Conservation (phyloP, 495 filamentous ascomycete species). For the Cetradonia linearis region DNA sequence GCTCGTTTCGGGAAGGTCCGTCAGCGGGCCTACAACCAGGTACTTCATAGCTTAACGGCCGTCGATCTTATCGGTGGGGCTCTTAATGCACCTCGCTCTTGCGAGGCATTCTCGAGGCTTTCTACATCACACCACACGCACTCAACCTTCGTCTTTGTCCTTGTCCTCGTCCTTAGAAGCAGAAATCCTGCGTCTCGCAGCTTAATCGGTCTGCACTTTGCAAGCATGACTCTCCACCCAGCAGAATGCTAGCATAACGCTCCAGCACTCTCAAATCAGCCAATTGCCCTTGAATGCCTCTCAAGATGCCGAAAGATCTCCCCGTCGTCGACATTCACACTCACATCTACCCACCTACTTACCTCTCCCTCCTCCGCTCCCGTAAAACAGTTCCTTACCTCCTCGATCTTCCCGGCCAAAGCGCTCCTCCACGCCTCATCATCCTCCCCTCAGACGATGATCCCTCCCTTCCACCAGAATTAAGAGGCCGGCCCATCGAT, state of each 20-base stretch:
- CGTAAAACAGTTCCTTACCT: constrained; percentile 73
- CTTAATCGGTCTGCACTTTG: neutral
- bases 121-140: too few relatives aligned
- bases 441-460: constrained; percentile 62
- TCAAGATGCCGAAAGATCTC: constrained; percentile 1
- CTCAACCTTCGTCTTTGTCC: neutral
- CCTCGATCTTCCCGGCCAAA: constrained; percentile 45
- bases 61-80: neutral
- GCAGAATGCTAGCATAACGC: neutral
- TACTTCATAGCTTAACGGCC: too few relatives aligned
- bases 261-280: neutral
- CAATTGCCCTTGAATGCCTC: neutral
- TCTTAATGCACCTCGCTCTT: neutral
- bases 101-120: neutral
- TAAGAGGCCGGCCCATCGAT: constrained; percentile 63
- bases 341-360: constrained; percentile 82
- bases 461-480: constrained; percentile 40
- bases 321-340: constrained; percentile 78
- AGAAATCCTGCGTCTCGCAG: neutral
- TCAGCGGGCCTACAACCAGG: neutral
- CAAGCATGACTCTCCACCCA: neutral
- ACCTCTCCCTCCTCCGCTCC: constrained; percentile 68
- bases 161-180: neutral
- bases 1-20: neutral
- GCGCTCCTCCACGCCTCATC: constrained; percentile 55